Percentiles rank a stretch among this genome's conserved stretches.
These are phyloP conservation scores for Kodamaea plutei DNA, from an alignment of 1,139 yeast genomes.

Conservation along the genomic window DNA sequence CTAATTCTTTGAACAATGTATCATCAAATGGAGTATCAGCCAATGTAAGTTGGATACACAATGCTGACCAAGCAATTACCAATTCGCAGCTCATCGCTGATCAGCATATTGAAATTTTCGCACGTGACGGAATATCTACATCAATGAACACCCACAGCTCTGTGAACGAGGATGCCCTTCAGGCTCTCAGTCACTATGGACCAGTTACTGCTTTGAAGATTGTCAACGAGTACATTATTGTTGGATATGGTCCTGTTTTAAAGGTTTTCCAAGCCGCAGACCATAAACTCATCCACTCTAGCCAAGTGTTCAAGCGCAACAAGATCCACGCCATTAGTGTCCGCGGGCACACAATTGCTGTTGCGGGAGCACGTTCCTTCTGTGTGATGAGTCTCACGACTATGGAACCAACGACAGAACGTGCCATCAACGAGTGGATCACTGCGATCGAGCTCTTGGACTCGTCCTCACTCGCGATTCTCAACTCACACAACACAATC, in stretches of 20 bases:
- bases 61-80: too few species aligned
- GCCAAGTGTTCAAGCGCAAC: conserved; percentile 58
- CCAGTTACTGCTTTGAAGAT: conserved; percentile 69
- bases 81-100: too few species aligned
- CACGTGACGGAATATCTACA: too few species aligned
- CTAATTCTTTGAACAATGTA: too few species aligned
- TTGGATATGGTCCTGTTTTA: conserved; percentile 72
- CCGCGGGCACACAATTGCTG: conserved; percentile 31
- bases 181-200: conserved; percentile 51
- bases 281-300: conserved; percentile 26
- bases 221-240: conserved; percentile 37
- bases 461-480: conserved; percentile 39
- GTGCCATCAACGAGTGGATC: conserved; percentile 74
- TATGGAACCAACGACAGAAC: conserved; percentile 30
- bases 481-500: conserved; percentile 81
- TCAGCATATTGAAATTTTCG: too few species aligned
- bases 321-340: conserved; percentile 73
- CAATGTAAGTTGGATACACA: too few species aligned
- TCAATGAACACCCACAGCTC: too few species aligned
- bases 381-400: conserved; percentile 31
- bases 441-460: conserved; percentile 50
- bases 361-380: conserved; percentile 76
- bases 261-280: conserved; percentile 43
- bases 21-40: too few species aligned
- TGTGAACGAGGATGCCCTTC: too few species aligned